phyloP scores from a whole-genome alignment of 257 asterid species.

The Solanum peruvianum region DNA sequence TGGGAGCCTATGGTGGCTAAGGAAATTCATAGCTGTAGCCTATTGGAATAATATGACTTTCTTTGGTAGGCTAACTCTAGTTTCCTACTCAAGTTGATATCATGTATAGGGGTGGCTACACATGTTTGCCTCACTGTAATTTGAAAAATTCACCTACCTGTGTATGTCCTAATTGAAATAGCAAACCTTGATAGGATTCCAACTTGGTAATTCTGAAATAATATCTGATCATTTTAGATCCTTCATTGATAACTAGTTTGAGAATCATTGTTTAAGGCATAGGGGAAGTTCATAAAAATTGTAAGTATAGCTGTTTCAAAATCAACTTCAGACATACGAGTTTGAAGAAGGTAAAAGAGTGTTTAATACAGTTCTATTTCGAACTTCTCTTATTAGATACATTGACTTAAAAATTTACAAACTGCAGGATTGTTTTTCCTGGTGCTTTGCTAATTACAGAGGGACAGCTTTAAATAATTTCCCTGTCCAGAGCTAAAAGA shows the following conservation, averaged over 20 bases:
- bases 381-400: neutral
- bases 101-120: neutral
- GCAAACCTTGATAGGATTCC: neutral
- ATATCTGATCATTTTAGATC: neutral
- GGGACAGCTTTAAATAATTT: neutral
- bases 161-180: neutral
- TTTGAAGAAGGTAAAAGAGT: neutral
- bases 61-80: neutral
- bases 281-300: neutral
- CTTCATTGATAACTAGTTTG: neutral
- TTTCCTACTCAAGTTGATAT: neutral
- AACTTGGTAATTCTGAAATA: neutral
- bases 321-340: neutral
- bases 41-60: neutral
- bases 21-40: neutral
- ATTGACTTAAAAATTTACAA: constrained; percentile 16
- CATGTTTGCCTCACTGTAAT: neutral
- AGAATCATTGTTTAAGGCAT: neutral
- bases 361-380: neutral
- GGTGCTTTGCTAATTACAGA: neutral
- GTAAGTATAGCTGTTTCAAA: neutral
- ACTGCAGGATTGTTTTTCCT: constrained; percentile 1
- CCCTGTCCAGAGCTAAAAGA: neutral
- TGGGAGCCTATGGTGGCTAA: neutral
- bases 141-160: neutral